Base-by-base conservation (phyloP, 2,329 filamentous ascomycete species). In the Cladophialophora psammophila region DNA sequence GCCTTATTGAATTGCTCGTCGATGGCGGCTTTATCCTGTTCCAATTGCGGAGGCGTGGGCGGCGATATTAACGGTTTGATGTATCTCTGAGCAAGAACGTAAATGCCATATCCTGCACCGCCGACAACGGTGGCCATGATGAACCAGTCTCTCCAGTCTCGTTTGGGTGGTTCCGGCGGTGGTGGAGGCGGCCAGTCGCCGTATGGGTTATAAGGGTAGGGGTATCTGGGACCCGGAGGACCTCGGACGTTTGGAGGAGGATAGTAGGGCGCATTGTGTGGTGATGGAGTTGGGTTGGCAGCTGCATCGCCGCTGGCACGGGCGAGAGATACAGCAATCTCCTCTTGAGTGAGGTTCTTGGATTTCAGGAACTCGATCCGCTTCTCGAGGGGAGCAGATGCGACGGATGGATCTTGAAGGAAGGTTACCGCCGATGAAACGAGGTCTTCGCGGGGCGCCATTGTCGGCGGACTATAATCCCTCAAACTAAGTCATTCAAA, bases 91-190 rank as follows among this genome's bases (percentile, higher is more conserved):
- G 93, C 92, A 15, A 97, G 86, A 71, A 90, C 87, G 77, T 95
- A 99, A 26, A 97, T 80, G 0, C 94, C 94, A 75, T 97, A 98
- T 45, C 93, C 87, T 20, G 97, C 90, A 57, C 94, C 93, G 65
- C 93, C 91, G 69, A 96, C 90, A 12, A 98, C 92, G 0, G 95
- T 99, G 7, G 95, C 95, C 93, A 98, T 97, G 79, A 99, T 98
- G 80, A 99, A 99, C 91, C 93, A 98, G 77, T 99, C 95, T 69
- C 96, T 87, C 95, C 95, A 99, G 80, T 99, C 95, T 75, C 95
- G 86, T 76, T 88, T 90, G 2, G 93, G 93, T 2, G 88, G 80
- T 68, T 87, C 84, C 71, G 84, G 85, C 38, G 84, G 84, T 31
- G 80, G 76, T 34, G 66, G 67, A 66, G 78, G 81, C 71, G 85